A percentile compares a stretch with the other conserved stretches of the same genome.
These are phyloP conservation scores for Macrotyloma uniflorum DNA, from an alignment of 306 rosid species.

Conservation along the genomic window DNA sequence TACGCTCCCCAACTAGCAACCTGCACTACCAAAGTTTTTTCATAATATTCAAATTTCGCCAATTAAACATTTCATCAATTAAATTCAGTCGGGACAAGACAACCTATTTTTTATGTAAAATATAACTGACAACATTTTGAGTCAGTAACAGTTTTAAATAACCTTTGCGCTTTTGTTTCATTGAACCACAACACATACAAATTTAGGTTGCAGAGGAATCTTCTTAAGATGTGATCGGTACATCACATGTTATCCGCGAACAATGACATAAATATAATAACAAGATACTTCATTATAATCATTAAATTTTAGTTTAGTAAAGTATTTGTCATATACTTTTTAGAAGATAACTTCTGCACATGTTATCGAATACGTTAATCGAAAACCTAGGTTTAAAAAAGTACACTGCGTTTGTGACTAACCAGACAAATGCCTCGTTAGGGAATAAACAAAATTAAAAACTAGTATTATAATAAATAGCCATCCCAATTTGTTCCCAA, in stretches of 20 bases:
- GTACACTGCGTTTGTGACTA: background rate
- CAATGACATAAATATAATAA: background rate
- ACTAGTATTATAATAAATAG: background rate
- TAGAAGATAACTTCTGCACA: background rate
- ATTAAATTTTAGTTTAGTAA: background rate
- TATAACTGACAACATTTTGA: background rate
- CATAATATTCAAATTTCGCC: background rate
- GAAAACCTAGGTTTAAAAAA: background rate
- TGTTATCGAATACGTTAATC: background rate
- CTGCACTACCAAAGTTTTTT: conserved; percentile 33
- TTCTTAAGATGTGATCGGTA: conserved; percentile 9
- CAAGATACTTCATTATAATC: background rate
- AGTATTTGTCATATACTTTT: background rate
- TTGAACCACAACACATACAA: background rate
- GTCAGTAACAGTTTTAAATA: background rate
- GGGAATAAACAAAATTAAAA: background rate
- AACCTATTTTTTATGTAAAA: background rate
- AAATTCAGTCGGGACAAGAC: background rate
- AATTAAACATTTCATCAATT: background rate
- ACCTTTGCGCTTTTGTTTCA: background rate
- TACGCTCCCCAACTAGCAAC: conserved; percentile 95
- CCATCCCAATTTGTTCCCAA: background rate
- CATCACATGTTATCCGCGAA: background rate
- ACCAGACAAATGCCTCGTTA: conserved; percentile 9
- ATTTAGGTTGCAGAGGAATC: background rate